Base-by-base conservation (phyloP, 2,329 filamentous ascomycete genomes). In the Sclerotinia glacialis region DNA sequence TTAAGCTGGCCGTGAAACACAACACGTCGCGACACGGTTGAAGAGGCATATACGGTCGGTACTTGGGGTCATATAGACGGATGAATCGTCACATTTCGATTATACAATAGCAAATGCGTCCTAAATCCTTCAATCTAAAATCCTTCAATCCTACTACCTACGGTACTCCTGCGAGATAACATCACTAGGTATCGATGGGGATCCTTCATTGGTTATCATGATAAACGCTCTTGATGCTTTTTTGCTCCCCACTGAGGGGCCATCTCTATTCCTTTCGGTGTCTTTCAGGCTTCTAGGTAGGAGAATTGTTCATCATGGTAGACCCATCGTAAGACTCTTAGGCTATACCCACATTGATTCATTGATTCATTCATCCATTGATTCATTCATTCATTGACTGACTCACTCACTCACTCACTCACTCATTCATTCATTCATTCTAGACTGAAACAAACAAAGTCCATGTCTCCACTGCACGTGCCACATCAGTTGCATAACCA, bases 111-210 rank as follows among this genome's bases (percentile, higher is more conserved):
- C 42, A 6, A 12, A 46, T 9, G 18, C 23, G 23, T 12, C 37
- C 37, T 28, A 8, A 58, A 46, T 46, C 55, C 37, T 44, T 44
- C 23, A 56, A 52, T 52, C 55, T 9, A n/a, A 8, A 58, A 46
- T 46, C 55, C 37, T 44, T 44, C 23, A 56, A 52, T 52, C 55
- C 16, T n/a, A n/a, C n/a, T n/a, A n/a, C n/a, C n/a, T n/a, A n/a
- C n/a, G n/a, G n/a, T 21, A n/a, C 5, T 44, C 40, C 40, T 28
- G 21, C 4, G 18, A 58, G 23, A 18, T 11, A 44, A 40, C 37
- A 37, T 40, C 5, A 40, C 37, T 21, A 21, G 6, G 16, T 58
- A 18, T 56, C 26, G 12, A 44, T 28, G 12, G 7, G 40, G 18
- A 42, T 28, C 26, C 16, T 28, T 44, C 7, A 8, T 44, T 44